phyloP scores from a whole-genome alignment of 2,329 filamentous ascomycete genomes.

The Penicillium aurantiogriseum region DNA sequence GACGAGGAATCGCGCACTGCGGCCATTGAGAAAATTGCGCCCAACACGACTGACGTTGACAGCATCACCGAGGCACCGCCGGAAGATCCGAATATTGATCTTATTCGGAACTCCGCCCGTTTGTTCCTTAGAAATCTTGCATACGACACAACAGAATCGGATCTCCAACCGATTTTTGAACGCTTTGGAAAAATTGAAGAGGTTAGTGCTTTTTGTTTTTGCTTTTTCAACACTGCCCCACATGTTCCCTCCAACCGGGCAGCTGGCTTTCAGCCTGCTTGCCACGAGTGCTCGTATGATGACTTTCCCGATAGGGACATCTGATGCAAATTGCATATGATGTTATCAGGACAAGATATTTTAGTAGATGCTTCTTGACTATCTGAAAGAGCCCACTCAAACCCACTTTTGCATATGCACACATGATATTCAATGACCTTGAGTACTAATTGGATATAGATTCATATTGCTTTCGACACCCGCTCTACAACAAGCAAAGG shows the following conservation, averaged over 20 bases:
- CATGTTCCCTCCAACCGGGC: background rate
- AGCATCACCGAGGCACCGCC: conserved; percentile 18
- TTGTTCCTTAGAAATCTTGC: conserved; percentile 88
- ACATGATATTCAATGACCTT: conserved; percentile 24
- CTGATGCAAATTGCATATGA: conserved; percentile 90
- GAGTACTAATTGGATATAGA: conserved; percentile 58
- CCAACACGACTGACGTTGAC: conserved; percentile 16
- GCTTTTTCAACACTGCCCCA: background rate
- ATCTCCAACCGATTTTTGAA: conserved; percentile 68
- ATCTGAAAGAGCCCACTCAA: conserved; percentile 65
- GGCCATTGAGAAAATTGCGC: conserved; percentile 17
- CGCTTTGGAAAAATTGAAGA: conserved; percentile 77
- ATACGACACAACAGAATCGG: conserved; percentile 74
- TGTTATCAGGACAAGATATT: conserved; percentile 88
- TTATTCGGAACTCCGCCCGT: conserved; percentile 69
- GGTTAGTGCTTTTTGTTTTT: conserved; percentile 60
- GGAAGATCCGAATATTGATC: conserved; percentile 52
- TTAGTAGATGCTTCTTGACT: conserved; percentile 99
- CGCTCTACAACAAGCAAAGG: conserved; percentile 75
- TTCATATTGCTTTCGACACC: conserved; percentile 77
- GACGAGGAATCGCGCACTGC: conserved; percentile 23
- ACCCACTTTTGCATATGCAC: conserved; percentile 20
- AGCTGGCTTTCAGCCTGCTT: conserved; percentile 17
- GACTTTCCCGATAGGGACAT: conserved; percentile 99
- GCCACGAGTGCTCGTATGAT: conserved; percentile 64